These are phyloP conservation scores for Phylloboletellus chloephorus DNA, from an alignment of 1,284 basidiomycete species.

Conservation along the genomic window DNA sequence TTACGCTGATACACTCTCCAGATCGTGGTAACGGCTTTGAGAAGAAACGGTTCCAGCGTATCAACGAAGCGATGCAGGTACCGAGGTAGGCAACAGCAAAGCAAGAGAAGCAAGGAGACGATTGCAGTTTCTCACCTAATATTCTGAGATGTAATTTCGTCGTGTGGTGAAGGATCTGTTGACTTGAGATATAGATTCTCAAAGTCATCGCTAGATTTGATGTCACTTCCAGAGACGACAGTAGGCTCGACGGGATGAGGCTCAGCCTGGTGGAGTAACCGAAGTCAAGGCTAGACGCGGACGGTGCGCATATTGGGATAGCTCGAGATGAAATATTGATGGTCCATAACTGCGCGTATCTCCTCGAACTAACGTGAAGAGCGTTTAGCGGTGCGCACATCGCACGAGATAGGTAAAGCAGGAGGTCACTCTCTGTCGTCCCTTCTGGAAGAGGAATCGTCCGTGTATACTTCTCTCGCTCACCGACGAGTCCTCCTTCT, in stretches of 20 bases:
- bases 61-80: conserved; percentile 52
- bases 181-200: conserved; percentile 26
- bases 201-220: conserved; percentile 29
- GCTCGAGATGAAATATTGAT: conserved; percentile 50
- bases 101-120: not conserved
- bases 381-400: conserved; percentile 3
- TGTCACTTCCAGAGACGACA: conserved; percentile 28
- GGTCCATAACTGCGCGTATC: conserved; percentile 56
- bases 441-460: conserved; percentile 45
- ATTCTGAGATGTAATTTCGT: conserved; percentile 30
- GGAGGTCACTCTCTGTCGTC: conserved; percentile 35
- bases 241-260: conserved; percentile 31
- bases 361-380: conserved; percentile 53
- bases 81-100: conserved; percentile 8
- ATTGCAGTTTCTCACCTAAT: conserved; percentile 19
- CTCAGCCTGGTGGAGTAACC: conserved; percentile 22
- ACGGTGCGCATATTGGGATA: conserved; percentile 62
- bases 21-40: conserved; percentile 94
- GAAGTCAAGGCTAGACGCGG: conserved; percentile 39
- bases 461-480: conserved; percentile 46
- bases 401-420: not conserved
- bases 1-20: conserved; percentile 30
- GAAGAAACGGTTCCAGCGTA: conserved; percentile 81
- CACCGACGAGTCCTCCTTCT: conserved; percentile 59
- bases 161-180: conserved; percentile 23